Conservation (phyloP, 1,284 basidiomycete genomes). For the Fomitopsis betulina region DNA sequence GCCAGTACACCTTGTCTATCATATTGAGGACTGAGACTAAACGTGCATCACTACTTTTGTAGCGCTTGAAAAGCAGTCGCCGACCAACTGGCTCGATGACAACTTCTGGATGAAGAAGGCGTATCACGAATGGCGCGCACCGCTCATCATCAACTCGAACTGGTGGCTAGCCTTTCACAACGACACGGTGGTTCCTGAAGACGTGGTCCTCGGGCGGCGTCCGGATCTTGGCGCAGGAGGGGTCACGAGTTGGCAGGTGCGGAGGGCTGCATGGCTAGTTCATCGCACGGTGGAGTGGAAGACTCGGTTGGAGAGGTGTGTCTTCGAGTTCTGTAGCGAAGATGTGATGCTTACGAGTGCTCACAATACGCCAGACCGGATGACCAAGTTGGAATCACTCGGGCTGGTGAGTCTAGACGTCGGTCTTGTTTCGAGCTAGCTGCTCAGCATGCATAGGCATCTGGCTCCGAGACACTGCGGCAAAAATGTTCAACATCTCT, state of each 20-base stretch:
- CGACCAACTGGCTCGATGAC: conserved; percentile 94
- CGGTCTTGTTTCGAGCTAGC: conserved; percentile 3
- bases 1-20: conserved; percentile 37
- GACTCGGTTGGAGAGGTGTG: conserved; percentile 58
- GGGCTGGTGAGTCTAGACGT: conserved; percentile 37
- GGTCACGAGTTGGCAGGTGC: conserved; percentile 80
- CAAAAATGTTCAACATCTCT: conserved; percentile 72
- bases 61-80: conserved; percentile 85
- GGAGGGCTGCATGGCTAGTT: conserved; percentile 82
- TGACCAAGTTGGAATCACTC: conserved; percentile 51
- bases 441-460: conserved; percentile 36
- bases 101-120: conserved; percentile 90
- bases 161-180: conserved; percentile 94
- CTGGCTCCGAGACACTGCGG: conserved; percentile 57
- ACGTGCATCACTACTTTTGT: background rate
- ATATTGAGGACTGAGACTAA: background rate
- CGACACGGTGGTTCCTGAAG: conserved; percentile 48
- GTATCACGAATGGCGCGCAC: conserved; percentile 88
- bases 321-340: conserved; percentile 1
- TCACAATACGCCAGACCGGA: conserved; percentile 21
- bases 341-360: background rate
- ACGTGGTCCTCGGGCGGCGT: conserved; percentile 32
- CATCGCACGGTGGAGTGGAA: conserved; percentile 81
- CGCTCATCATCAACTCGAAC: conserved; percentile 89
- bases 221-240: conserved; percentile 35